These are phyloP conservation scores for Paramyrothecium roridum DNA, from an alignment of 2,329 filamentous ascomycete species.

Conservation along the genomic window DNA sequence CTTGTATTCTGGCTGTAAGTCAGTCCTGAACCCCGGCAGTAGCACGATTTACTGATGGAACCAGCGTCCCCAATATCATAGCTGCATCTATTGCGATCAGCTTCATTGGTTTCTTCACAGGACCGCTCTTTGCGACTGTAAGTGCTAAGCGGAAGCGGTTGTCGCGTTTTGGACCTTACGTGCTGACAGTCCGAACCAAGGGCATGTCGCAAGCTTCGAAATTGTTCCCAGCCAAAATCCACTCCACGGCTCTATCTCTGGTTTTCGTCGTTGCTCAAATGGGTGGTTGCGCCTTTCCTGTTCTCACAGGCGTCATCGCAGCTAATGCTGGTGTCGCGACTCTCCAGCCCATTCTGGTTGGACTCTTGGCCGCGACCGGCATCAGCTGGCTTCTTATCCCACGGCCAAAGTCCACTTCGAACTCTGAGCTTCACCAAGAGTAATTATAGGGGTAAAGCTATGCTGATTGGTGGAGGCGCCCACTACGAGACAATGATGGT, in stretches of 20 bases:
- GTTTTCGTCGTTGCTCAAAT: slow-evolving; percentile 56
- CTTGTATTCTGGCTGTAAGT: slow-evolving; percentile 57
- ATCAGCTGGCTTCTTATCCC: slow-evolving; percentile 44
- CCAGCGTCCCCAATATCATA: slow-evolving; percentile 38
- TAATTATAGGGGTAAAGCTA: slow-evolving; percentile 8
- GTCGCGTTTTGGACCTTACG: accelerated
- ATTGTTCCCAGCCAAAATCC: slow-evolving; percentile 38
- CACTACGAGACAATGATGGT: not conserved
- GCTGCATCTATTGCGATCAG: slow-evolving; percentile 51
- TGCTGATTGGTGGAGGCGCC: too few relatives aligned
- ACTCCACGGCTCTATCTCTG: slow-evolving; percentile 37
- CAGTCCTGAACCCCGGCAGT: not conserved
- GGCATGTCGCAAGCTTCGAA: slow-evolving; percentile 52
- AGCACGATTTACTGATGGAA: too few relatives aligned
- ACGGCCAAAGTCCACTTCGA: slow-evolving; percentile 25
- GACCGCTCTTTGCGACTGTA: slow-evolving; percentile 56
- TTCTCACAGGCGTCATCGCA: slow-evolving; percentile 51
- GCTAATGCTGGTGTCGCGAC: slow-evolving; percentile 40
- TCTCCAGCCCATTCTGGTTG: slow-evolving; percentile 50
- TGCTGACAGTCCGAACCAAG: slow-evolving; percentile 23
- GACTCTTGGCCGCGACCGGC: slow-evolving; percentile 40
- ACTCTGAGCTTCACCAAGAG: slow-evolving; percentile 28
- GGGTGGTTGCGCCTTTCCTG: slow-evolving; percentile 52
- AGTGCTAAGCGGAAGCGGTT: slow-evolving; percentile 9
- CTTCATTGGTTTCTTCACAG: slow-evolving; percentile 54